Conservation (phyloP, 2,329 filamentous ascomycete species). For the Clarireedia homoeocarpa region DNA sequence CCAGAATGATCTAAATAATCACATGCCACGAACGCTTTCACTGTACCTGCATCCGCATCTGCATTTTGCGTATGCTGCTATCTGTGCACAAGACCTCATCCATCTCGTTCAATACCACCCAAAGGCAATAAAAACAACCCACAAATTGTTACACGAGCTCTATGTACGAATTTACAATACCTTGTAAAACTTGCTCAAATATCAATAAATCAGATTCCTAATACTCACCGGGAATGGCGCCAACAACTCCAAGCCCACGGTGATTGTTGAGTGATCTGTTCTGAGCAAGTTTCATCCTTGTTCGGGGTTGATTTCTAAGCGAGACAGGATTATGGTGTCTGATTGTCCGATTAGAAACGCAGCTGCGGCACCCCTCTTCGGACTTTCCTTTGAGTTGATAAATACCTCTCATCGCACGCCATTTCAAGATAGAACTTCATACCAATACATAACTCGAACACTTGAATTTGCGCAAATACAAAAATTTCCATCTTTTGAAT, state of each 20-base stretch:
- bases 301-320: conserved; percentile 8
- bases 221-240: background rate
- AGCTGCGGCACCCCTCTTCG: background rate
- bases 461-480: background rate
- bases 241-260: background rate
- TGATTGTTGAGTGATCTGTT: background rate
- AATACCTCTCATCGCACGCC: background rate
- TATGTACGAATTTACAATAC: background rate
- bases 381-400: background rate
- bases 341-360: background rate
- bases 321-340: background rate
- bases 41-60: background rate
- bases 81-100: background rate
- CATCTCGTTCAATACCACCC: background rate
- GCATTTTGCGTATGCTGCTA: background rate
- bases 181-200: background rate
- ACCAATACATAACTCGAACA: background rate
- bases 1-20: background rate
- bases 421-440: background rate
- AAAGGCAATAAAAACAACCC: no score
- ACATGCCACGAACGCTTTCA: background rate
- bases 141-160: no score
- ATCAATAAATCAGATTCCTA: background rate
- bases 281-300: conserved; percentile 10
- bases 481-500: background rate